These are phyloP conservation scores for Hemisphaericaspora nanyangensis DNA, from an alignment of 805 yeast species.

Conservation along the genomic window DNA sequence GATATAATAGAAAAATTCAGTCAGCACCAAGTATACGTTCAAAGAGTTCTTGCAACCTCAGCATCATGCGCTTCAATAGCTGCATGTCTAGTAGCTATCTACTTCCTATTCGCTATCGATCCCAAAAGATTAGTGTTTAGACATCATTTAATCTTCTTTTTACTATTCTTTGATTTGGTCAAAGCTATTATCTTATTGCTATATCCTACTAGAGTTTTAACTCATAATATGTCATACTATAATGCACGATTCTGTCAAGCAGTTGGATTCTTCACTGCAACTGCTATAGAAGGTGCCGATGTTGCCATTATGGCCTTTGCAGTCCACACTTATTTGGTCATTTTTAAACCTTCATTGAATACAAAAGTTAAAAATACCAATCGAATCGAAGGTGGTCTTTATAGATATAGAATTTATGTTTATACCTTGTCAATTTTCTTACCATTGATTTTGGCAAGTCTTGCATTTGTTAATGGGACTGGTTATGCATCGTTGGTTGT, in stretches of 20 bases:
- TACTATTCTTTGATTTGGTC: slow-evolving; percentile 69
- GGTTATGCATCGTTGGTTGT: slow-evolving; percentile 63
- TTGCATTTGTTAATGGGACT: slow-evolving; percentile 56
- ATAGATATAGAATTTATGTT: slow-evolving; percentile 51
- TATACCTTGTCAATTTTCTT: slow-evolving; percentile 55
- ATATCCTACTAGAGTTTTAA: slow-evolving; percentile 59
- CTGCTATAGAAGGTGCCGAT: slow-evolving; percentile 83
- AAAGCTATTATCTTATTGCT: slow-evolving; percentile 67
- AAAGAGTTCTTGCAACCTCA: slow-evolving; percentile 34
- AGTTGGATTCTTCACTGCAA: slow-evolving; percentile 78
- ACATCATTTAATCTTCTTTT: slow-evolving; percentile 63
- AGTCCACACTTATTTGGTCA: slow-evolving; percentile 70
- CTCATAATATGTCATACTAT: slow-evolving; percentile 41
- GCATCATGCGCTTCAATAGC: slow-evolving; percentile 37
- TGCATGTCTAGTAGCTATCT: slow-evolving; percentile 57
- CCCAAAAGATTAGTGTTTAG: slow-evolving; percentile 60
- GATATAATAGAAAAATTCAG: slow-evolving; percentile 26
- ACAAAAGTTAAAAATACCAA: slow-evolving; percentile 34
- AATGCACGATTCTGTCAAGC: slow-evolving; percentile 53
- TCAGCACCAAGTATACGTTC: slow-evolving; percentile 22
- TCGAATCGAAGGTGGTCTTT: slow-evolving; percentile 72
- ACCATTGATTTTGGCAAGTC: slow-evolving; percentile 65
- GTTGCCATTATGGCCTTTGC: slow-evolving; percentile 80
- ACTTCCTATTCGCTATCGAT: slow-evolving; percentile 59
- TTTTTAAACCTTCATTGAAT: slow-evolving; percentile 55